Evolutionary conservation across 257 asterid genomes (phyloP).

Genomic region (Primulina tabacum): DNA sequence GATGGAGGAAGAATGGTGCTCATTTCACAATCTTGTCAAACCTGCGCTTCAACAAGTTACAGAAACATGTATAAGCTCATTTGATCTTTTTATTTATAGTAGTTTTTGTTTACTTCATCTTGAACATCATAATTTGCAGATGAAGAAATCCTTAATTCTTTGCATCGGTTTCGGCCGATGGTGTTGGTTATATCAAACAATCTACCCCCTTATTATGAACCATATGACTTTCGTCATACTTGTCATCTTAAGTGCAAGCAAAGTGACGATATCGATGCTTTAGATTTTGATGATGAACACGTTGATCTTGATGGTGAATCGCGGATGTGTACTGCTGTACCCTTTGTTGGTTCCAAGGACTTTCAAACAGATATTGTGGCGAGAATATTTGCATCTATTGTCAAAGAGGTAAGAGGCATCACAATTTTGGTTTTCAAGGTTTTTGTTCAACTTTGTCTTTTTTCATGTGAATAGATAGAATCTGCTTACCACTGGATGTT

Average conservation of each 20-base stretch:
- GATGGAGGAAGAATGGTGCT: conserved; percentile 90
- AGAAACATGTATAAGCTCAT: conserved; percentile 60
- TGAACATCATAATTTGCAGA: conserved; percentile 51
- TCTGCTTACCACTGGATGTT: conserved; percentile 29
- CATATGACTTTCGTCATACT: conserved; percentile 45
- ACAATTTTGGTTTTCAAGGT: conserved; percentile 21
- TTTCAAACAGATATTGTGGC: conserved; percentile 50
- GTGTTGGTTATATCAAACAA: conserved; percentile 43
- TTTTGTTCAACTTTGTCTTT: conserved; percentile 9
- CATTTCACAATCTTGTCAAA: conserved; percentile 69
- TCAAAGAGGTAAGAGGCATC: conserved; percentile 95
- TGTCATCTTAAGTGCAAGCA: conserved; percentile 40
- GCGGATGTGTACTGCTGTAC: conserved; percentile 52
- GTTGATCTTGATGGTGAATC: conserved; percentile 40
- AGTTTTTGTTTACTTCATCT: conserved; percentile 16
- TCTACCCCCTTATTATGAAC: conserved; percentile 49
- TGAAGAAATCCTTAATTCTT: conserved; percentile 63
- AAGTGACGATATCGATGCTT: conserved; percentile 35
- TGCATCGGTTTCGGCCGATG: conserved; percentile 86
- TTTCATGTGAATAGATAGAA: conserved; percentile 46
- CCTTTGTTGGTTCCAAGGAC: conserved; percentile 61
- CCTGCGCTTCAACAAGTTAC: conserved; percentile 74
- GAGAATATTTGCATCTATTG: conserved; percentile 49
- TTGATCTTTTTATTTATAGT: background rate
- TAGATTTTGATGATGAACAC: conserved; percentile 36